phyloP scores from a whole-genome alignment of 345 rosid genomes.

The Brassica cretica region DNA sequence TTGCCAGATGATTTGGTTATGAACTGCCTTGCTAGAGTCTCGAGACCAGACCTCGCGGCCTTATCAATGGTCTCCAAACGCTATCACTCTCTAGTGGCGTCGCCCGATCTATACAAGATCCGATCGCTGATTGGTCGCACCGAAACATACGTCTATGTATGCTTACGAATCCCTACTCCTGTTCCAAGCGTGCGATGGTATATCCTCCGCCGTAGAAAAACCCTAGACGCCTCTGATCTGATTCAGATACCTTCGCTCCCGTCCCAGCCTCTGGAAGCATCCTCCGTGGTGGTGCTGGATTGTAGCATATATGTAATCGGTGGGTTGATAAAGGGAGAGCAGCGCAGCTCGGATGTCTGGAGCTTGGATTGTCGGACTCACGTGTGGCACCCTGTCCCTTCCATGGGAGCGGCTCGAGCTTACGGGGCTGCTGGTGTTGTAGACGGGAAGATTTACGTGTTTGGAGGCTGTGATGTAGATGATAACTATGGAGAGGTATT shows the following conservation, averaged over 20 bases:
- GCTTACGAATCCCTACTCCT: not conserved
- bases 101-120: not conserved
- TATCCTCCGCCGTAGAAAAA: not conserved
- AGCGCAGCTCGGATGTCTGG: not conserved
- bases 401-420: conserved; percentile 32
- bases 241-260: not conserved
- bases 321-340: not conserved
- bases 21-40: not conserved
- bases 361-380: not conserved
- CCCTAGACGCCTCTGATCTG: not conserved
- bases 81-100: not conserved
- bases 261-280: not conserved
- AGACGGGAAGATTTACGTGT: conserved; percentile 55
- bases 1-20: not conserved
- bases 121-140: not conserved
- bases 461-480: conserved; percentile 49
- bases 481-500: too few relatives aligned
- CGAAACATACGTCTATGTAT: not conserved
- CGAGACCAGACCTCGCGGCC: not conserved
- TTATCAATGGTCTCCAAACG: not conserved
- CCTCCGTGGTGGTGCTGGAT: not conserved
- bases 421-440: conserved; percentile 57
- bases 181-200: not conserved
- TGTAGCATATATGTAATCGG: not conserved
- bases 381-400: not conserved